Evolutionary conservation across 108 stramenopile genomes (phyloP).

Genomic region (Conticribra guillardii): DNA sequence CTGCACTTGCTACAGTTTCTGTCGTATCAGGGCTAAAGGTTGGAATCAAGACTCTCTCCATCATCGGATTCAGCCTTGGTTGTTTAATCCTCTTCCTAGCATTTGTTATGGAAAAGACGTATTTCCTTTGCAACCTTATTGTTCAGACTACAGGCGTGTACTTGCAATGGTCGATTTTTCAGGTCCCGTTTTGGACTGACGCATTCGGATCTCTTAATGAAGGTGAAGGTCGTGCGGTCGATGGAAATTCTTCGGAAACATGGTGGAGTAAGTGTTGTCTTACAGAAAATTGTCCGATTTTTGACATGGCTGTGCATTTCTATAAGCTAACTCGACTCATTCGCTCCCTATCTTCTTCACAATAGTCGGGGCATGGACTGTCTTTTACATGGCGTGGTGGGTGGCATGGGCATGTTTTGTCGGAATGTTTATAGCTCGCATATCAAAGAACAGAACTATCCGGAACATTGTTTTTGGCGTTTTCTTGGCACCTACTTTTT

Average conservation of each 20-base stretch:
- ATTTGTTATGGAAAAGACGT: slow-evolving; percentile 65
- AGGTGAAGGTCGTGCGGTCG: slow-evolving; percentile 54
- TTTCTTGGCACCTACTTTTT: slow-evolving; percentile 44
- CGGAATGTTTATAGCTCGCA: slow-evolving; percentile 73
- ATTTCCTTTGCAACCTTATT: slow-evolving; percentile 54
- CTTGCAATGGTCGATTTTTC: slow-evolving; percentile 53
- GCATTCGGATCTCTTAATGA: slow-evolving; percentile 51
- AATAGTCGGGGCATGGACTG: background rate
- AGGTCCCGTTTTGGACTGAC: slow-evolving; percentile 55
- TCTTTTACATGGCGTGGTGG: slow-evolving; percentile 71
- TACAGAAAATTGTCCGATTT: no score
- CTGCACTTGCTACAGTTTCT: slow-evolving; percentile 53
- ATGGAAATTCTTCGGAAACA: slow-evolving; percentile 44
- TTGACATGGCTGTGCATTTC: no score
- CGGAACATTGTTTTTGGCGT: slow-evolving; percentile 44
- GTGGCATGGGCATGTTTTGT: slow-evolving; percentile 72
- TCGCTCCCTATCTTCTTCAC: background rate
- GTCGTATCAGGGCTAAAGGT: slow-evolving; percentile 59
- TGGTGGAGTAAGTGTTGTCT: slow-evolving; percentile 52
- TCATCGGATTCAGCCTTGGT: slow-evolving; percentile 54
- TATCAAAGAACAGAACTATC: slow-evolving; percentile 63
- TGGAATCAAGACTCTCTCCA: slow-evolving; percentile 62
- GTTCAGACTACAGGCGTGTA: slow-evolving; percentile 56
- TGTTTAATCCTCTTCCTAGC: slow-evolving; percentile 46
- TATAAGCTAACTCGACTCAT: no score